Evolutionary conservation across 345 rosid genomes (phyloP), one percentile per base, ranked within the genome.

Genomic region (Eucalyptus sp.): DNA sequence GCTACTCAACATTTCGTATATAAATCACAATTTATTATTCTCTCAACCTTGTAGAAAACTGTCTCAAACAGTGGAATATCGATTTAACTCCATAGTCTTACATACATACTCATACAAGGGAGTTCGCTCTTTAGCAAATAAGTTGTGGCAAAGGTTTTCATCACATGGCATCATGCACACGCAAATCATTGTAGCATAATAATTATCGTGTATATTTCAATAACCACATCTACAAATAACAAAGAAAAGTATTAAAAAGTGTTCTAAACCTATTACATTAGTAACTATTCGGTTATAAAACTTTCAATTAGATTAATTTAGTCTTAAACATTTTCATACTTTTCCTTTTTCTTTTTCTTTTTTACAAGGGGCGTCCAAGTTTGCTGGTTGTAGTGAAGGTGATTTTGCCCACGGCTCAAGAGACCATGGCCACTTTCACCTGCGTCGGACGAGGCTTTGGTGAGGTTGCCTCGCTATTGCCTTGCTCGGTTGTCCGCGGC

Each of bases 331-430:
- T 0, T 52, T 50, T 2, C 15, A 33, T 14, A 4, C 2, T 52
- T 20, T 54, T 20, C 2, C 60, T 54, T 54, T 54, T 54, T 0
- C 0, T 7, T 3, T 22, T 9, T 2, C 0, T 2, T 5, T 50
- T 4, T 56, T 22, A 52, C 25, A 52, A 52, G 25, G 25, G 58
- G 25, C 5, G 4, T 52, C 10, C 0, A 20, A 52, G 58, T 52
- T 52, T 52, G 58, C 5, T 7, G 10, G 25, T 8, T 52, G 58
- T 50, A 15, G 24, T 4, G 4, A 52, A 52, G 58, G 58, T 52
- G 24, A 17, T 18, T 52, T 52, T 0, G 24, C 58, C 58, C 58
- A 20, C 24, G 24, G 24, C 24, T 18, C 24, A 20, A 17, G 58
- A 52, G 58, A 52, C 58, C 58, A 18, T 18, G 24, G 58, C 3